Evolutionary conservation across 192 early-diverging fungal species (phyloP), one percentile per base, ranked within the genome.

Genomic region (Coemansia aciculifera): DNA sequence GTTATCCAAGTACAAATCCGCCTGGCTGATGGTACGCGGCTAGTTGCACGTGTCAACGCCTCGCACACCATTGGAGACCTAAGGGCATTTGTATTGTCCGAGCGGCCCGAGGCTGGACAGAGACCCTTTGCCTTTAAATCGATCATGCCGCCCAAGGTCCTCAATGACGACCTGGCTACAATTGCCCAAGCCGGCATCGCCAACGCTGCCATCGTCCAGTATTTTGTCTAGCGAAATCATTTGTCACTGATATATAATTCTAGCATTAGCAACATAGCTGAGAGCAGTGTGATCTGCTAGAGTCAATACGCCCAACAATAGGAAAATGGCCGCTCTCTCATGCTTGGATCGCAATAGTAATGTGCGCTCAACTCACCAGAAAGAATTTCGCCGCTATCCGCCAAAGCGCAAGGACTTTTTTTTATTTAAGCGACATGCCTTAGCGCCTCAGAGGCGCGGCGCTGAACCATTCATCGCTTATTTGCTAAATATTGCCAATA

Each of bases 1-100:
- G 84, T 86, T 7, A 96, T 96, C 5, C 87, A 89, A 32, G 85
- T 99, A n/a, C 96, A 97, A 78, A 87, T 99, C 61, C 87, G 97
- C 38, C 76, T 99, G 57, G 92, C 86, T 5, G 95, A 98, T 68
- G 96, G 97, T 21, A 86, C 93, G 17, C 86, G 93, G 63, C 73
- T 95, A 83, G 87, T 97, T n/a, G 90, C 88, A n/a, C 89, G 88
- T 60, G 89, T 93, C 64, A 99, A 99, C 73, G 93, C 94, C 52
- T 89, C 90, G 13, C 93, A 97, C 64, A 96, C 93, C 0, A 75
- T 99, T 57, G 91, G 86, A 32, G 97, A 97, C 60, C 72, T 98
- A 32, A 86, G 93, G 7, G 77, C 79, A 29, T 94, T 87, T 62
- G 89, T 98, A 61, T 83, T 89, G 61, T 79, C 85, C 68, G 91